Conservation (phyloP, 1,284 basidiomycete genomes). For the Ustilago hordei region DNA sequence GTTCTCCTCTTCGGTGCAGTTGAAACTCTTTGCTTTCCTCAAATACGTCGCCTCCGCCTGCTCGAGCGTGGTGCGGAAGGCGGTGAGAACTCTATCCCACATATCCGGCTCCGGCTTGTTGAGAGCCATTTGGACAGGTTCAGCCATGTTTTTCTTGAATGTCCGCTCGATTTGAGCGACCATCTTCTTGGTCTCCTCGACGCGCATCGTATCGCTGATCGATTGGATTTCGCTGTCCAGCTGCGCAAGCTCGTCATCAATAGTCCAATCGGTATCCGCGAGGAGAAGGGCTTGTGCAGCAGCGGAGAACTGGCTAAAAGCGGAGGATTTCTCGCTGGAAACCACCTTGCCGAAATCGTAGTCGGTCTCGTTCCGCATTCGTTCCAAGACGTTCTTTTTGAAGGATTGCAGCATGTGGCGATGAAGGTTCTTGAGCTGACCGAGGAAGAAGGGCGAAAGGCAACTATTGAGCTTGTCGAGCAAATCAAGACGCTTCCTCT, state of each 20-base stretch:
- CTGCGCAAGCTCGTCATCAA: slow-evolving; percentile 82
- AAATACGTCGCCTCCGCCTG: slow-evolving; percentile 84
- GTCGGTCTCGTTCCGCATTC: slow-evolving; percentile 78
- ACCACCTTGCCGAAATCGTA: slow-evolving; percentile 88
- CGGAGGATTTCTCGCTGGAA: slow-evolving; percentile 71
- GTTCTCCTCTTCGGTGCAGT: slow-evolving; percentile 95
- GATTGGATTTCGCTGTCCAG: slow-evolving; percentile 82
- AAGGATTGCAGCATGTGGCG: slow-evolving; percentile 82
- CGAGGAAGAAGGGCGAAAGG: slow-evolving; percentile 89
- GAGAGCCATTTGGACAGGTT: slow-evolving; percentile 87
- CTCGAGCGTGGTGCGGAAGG: slow-evolving; percentile 79
- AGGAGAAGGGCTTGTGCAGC: slow-evolving; percentile 73
- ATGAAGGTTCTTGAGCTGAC: slow-evolving; percentile 95
- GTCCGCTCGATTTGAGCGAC: slow-evolving; percentile 78
- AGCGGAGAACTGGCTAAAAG: slow-evolving; percentile 77
- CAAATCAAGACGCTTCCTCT: slow-evolving; percentile 88
- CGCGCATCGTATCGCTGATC: slow-evolving; percentile 88
- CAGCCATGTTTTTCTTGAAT: slow-evolving; percentile 87
- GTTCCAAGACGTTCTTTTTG: slow-evolving; percentile 81
- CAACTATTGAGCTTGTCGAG: slow-evolving; percentile 81
- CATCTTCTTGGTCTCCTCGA: slow-evolving; percentile 99
- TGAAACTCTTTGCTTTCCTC: slow-evolving; percentile 89
- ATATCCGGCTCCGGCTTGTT: slow-evolving; percentile 82
- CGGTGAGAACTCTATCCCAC: slow-evolving; percentile 88
- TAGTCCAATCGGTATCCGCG: slow-evolving; percentile 80